A percentile compares a stretch with the other conserved stretches of the same genome.
Conservation (phyloP, 192 early-diverging fungal species). For the Coemansia sp. region DNA sequence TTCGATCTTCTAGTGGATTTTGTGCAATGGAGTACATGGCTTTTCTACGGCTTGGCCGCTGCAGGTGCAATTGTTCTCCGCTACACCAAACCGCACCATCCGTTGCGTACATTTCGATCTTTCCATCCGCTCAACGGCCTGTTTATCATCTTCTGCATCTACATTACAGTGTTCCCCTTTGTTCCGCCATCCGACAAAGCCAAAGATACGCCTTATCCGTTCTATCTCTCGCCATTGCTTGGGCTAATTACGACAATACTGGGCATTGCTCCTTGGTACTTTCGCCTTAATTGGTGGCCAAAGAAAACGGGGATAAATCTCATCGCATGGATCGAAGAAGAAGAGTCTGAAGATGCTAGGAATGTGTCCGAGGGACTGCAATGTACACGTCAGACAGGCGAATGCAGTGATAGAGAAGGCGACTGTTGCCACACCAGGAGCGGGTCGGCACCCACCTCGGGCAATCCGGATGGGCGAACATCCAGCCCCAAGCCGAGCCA, state of each 20-base stretch:
- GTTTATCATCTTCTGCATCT: slow-evolving; percentile 56
- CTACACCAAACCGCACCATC: slow-evolving; percentile 35
- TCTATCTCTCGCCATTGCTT: slow-evolving; percentile 54
- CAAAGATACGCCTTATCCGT: slow-evolving; percentile 39
- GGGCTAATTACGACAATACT: slow-evolving; percentile 44
- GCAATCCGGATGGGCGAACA: no score
- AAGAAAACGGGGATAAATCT: slow-evolving; percentile 26
- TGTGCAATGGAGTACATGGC: slow-evolving; percentile 61
- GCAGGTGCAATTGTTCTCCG: slow-evolving; percentile 57
- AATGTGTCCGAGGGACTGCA: background rate
- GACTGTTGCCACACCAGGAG: no score
- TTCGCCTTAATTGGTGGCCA: slow-evolving; percentile 54
- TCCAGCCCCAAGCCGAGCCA: no score
- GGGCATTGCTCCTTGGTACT: slow-evolving; percentile 50
- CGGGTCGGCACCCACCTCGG: no score
- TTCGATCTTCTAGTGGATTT: slow-evolving; percentile 64
- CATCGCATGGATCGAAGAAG: slow-evolving; percentile 29
- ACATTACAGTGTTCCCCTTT: slow-evolving; percentile 59
- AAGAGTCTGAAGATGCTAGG: slow-evolving; percentile 8
- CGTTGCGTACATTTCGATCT: slow-evolving; percentile 54
- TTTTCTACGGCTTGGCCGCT: slow-evolving; percentile 60
- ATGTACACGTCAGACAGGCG: background rate
- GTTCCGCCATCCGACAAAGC: slow-evolving; percentile 44
- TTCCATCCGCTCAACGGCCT: slow-evolving; percentile 49
- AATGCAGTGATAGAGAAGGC: background rate